A percentile compares a stretch with the other conserved stretches of the same genome.
Conservation (phyloP, 768 basidiomycete genomes). For the Postia placenta region DNA sequence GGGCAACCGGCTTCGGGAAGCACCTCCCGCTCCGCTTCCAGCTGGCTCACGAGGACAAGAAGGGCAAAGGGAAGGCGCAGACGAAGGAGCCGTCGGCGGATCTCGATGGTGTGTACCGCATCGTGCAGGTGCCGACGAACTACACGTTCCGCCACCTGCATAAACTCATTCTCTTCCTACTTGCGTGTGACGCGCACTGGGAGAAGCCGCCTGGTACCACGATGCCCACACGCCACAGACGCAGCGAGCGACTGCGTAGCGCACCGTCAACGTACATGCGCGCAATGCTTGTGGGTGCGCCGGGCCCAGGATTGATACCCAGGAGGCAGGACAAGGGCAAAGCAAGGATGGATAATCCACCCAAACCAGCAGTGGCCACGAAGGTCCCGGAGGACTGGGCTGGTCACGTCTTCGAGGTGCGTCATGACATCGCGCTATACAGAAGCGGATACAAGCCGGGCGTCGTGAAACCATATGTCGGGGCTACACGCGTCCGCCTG, state of each 20-base stretch:
- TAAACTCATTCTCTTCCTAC: constrained; percentile 56
- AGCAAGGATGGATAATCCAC: not conserved
- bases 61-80: not conserved
- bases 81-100: constrained; percentile 8
- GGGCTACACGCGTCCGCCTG: constrained; percentile 19
- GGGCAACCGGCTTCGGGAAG: constrained; percentile 44
- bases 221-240: not conserved
- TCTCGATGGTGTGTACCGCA: constrained; percentile 48
- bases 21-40: constrained; percentile 64
- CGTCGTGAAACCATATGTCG: constrained; percentile 36
- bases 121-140: constrained; percentile 64
- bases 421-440: constrained; percentile 39
- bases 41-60: constrained; percentile 33
- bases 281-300: not conserved
- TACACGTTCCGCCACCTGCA: constrained; percentile 66
- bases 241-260: constrained; percentile 2
- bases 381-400: constrained; percentile 17
- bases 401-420: constrained; percentile 59
- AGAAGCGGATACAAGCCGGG: constrained; percentile 34
- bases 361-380: not conserved
- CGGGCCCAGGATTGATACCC: not conserved
- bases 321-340: not conserved
- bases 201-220: constrained; percentile 2
- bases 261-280: not conserved
- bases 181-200: constrained; percentile 27